A percentile compares a stretch with the other conserved stretches of the same genome.
Evolutionary conservation across 129 eudicot species (phyloP).

Genomic region (Kitagawia praeruptora): DNA sequence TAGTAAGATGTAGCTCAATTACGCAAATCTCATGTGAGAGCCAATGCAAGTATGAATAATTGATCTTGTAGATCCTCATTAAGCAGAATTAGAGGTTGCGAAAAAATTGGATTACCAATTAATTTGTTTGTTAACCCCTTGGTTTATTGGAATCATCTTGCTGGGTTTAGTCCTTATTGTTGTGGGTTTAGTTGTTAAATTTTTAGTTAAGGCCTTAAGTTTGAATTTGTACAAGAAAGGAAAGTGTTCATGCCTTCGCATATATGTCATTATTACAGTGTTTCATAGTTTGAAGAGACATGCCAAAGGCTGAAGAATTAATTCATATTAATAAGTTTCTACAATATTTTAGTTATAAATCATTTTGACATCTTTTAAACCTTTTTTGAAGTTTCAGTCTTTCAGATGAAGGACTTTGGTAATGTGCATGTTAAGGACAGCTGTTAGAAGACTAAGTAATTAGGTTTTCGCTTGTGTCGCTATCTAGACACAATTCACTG

Average conservation of each 20-base stretch:
- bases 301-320: not conserved
- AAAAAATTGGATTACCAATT: not conserved
- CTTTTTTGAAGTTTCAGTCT: not conserved
- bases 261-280: too few species aligned
- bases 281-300: not conserved
- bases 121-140: not conserved
- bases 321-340: not conserved
- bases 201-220: not conserved
- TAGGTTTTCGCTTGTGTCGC: not conserved
- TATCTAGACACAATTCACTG: not conserved
- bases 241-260: not conserved
- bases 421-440: not conserved
- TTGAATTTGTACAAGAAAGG: not conserved
- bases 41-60: not conserved
- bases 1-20: not conserved
- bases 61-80: conserved; percentile 1
- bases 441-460: not conserved
- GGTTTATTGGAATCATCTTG: not conserved
- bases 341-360: not conserved
- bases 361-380: not conserved
- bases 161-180: not conserved
- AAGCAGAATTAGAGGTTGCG: not conserved
- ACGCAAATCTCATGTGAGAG: not conserved
- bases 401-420: not conserved
- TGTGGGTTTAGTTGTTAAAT: not conserved